Conservation (phyloP, 768 basidiomycete species). For the Porpolomopsis calyptriformis region DNA sequence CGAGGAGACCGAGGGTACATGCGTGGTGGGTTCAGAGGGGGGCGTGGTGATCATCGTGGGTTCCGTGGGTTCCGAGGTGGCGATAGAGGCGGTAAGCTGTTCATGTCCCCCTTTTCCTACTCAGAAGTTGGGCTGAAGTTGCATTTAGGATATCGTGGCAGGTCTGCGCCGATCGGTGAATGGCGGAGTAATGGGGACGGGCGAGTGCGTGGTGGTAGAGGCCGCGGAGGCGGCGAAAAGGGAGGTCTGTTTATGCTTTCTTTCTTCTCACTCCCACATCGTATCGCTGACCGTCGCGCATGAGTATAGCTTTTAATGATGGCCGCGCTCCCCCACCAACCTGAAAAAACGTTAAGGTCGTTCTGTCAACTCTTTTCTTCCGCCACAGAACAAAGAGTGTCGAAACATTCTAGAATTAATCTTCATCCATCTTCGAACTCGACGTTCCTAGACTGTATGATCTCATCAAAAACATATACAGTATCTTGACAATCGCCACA, state of each 20-base stretch:
- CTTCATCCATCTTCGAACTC: no score
- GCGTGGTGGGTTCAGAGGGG: slow-evolving; percentile 33
- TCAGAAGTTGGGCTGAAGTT: slow-evolving; percentile 2
- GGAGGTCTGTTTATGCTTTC: slow-evolving; percentile 19
- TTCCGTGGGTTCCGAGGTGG: slow-evolving; percentile 21
- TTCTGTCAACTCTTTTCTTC: no score
- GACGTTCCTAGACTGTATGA: no score
- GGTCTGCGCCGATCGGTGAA: slow-evolving; percentile 28
- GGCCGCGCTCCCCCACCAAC: no score
- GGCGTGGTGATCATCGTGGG: slow-evolving; percentile 14
- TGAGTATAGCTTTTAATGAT: no score
- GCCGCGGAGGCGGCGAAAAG: slow-evolving; percentile 35
- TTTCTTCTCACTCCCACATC: no score
- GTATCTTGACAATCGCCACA: no score
- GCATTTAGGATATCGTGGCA: slow-evolving; percentile 22
- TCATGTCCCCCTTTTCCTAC: neutral
- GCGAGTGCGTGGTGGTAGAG: slow-evolving; percentile 31
- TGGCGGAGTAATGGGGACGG: slow-evolving; percentile 38
- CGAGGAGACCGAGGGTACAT: slow-evolving; percentile 28
- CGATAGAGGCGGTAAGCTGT: slow-evolving; percentile 14
- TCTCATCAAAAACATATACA: no score
- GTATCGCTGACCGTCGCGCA: no score
- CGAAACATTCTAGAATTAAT: no score
- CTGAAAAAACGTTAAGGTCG: no score
- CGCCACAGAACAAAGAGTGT: no score